phyloP scores from a whole-genome alignment of 768 basidiomycete genomes.

The Psilocybe azurescens region DNA sequence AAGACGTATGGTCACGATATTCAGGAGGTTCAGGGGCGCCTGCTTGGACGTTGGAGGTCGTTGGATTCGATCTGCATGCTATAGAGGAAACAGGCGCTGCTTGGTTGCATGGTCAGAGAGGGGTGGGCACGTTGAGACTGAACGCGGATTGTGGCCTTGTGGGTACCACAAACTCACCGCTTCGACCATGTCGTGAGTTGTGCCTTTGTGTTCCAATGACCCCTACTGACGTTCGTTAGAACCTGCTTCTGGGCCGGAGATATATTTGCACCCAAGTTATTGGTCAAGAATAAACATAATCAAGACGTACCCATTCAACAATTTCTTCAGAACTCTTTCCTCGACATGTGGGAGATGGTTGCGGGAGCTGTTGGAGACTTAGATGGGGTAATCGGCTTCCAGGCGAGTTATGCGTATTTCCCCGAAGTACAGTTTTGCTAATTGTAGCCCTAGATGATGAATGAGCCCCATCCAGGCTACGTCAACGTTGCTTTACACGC shows the following conservation, averaged over 20 bases:
- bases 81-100: slow-evolving; percentile 87
- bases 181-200: slow-evolving; percentile 86
- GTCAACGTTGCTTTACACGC: slow-evolving; percentile 80
- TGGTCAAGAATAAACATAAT: slow-evolving; percentile 50
- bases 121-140: slow-evolving; percentile 78
- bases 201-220: neutral
- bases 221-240: slow-evolving; percentile 39
- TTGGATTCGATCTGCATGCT: slow-evolving; percentile 82
- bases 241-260: slow-evolving; percentile 96
- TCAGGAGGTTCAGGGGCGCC: slow-evolving; percentile 96
- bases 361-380: slow-evolving; percentile 73
- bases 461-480: slow-evolving; percentile 95
- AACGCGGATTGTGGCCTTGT: slow-evolving; percentile 89
- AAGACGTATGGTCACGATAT: slow-evolving; percentile 96
- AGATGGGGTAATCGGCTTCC: slow-evolving; percentile 86
- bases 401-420: slow-evolving; percentile 53
- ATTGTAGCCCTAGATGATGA: slow-evolving; percentile 70
- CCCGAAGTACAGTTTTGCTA: neutral
- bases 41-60: slow-evolving; percentile 89
- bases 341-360: slow-evolving; percentile 76
- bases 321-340: slow-evolving; percentile 82
- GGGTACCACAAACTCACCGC: slow-evolving; percentile 95
- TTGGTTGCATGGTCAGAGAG: slow-evolving; percentile 82
- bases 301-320: slow-evolving; percentile 71
- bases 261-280: slow-evolving; percentile 80